Evolutionary conservation across 164 flowering plant species (phyloP), one percentile per base, ranked within the genome.

Genomic region (Sextonia rubra): DNA sequence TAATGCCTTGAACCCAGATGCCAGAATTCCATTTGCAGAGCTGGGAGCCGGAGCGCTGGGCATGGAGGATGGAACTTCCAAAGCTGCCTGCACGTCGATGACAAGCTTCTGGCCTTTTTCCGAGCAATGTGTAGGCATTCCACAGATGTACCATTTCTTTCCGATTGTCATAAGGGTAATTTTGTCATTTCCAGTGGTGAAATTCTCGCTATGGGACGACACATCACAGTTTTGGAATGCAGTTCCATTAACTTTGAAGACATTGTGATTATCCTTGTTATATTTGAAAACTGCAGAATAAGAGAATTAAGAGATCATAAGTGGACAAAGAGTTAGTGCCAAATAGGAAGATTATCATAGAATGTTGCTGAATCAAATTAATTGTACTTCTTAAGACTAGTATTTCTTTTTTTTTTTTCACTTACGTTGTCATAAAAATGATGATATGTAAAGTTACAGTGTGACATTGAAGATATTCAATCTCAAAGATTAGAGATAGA

Each of bases 71-170:
- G 9, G 7, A 2, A 55, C 65, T 37, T 55, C 32, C 7, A 22
- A 32, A 9, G 12, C 58, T 20, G 2, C 29, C 56, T 8, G n/a
- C 0, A 74, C 75, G 26, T 55, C 64, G 60, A 78, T 76, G 49
- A 6, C 69, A 23, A 81, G 81, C 66, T 78, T 78, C 76, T 47
- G 70, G 9, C 73, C 73, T 3, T 44, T 63, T 8, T 47, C 4
- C 6, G 73, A 69, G 68, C 83, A 81, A 29, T 81, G 81, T 12
- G 26, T 32, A 4, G 64, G 58, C 5, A 71, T 64, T 5, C 79
- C 83, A 47, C 81, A 81, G 29, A 78, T 76, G 74, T 81, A 81
- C 81, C 81, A 78, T 62, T 81, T 81, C 56, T 58, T 74, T 17
- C 81, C 78, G 0, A 79, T 67, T 1, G 66, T n/a, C 12, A 60